Evolutionary conservation across 495 filamentous ascomycete genomes (phyloP).

Genomic region (Hyaloscypha finlandica): DNA sequence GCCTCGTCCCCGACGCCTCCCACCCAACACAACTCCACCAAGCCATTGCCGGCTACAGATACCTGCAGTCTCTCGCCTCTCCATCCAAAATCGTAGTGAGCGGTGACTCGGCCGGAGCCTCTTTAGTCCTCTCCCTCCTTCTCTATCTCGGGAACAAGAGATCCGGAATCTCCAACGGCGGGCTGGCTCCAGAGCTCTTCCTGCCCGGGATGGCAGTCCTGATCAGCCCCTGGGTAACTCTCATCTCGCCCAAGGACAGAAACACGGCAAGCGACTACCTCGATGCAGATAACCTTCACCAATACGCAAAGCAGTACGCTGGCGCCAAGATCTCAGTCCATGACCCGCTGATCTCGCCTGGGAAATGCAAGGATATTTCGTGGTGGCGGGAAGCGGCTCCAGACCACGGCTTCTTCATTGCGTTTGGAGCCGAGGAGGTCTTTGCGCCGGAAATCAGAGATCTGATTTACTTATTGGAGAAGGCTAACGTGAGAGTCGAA

Average conservation of each 20-base stretch:
- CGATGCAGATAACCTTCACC: slow-evolving; percentile 51
- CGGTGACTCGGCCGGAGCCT: slow-evolving; percentile 75
- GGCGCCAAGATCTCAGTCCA: slow-evolving; percentile 45
- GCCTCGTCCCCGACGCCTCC: slow-evolving; percentile 69
- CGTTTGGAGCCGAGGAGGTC: slow-evolving; percentile 72
- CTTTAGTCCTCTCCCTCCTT: slow-evolving; percentile 65
- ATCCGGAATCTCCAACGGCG: slow-evolving; percentile 26
- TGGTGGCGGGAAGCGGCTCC: slow-evolving; percentile 67
- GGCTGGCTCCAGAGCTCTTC: not conserved
- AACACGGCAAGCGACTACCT: slow-evolving; percentile 66
- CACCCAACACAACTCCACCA: slow-evolving; percentile 72
- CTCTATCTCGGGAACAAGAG: slow-evolving; percentile 51
- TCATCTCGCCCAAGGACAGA: slow-evolving; percentile 54
- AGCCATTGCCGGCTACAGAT: slow-evolving; percentile 63
- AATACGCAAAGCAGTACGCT: slow-evolving; percentile 66
- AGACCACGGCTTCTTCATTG: slow-evolving; percentile 57
- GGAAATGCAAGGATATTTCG: slow-evolving; percentile 59
- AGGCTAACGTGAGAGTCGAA: slow-evolving; percentile 47
- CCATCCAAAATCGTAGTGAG: slow-evolving; percentile 60
- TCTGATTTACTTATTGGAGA: slow-evolving; percentile 49
- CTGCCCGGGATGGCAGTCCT: slow-evolving; percentile 51
- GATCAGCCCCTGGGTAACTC: slow-evolving; percentile 63
- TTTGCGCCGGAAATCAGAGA: slow-evolving; percentile 63
- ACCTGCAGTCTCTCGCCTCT: slow-evolving; percentile 54
- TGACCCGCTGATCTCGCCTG: slow-evolving; percentile 66